Base-by-base conservation (phyloP, 495 filamentous ascomycete species). In the Platismatia glauca region DNA sequence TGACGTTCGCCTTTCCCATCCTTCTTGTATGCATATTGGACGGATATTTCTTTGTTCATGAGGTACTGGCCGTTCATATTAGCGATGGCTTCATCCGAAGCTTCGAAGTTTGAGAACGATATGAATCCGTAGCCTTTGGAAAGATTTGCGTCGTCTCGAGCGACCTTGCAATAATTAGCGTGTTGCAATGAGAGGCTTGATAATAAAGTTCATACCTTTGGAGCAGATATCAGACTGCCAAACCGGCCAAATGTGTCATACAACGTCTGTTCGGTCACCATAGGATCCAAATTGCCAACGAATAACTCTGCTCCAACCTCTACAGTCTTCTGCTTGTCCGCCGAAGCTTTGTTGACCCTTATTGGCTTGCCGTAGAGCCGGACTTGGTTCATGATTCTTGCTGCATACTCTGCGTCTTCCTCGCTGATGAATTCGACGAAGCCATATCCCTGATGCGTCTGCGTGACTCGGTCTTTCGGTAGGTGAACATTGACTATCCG, bases 1-100 rank as follows among this genome's bases (percentile, higher is more conserved):
- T 98, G 94, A 34, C 95, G 82, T 76, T 97, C 94, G 64, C 93
- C 92, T 75, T 96, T 96, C 50, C 95, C 94, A 70, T 98, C 95
- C 74, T 97, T 97, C 81, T 98, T 98, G 80, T 96, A 98, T 46
- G 94, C 94, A 74, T 98, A 98, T 72, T 98, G 93, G 48, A 97
- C 95, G 3, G 86, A 89, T 67, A 96, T 85, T 69, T 94, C 86
- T 75, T 96, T 96, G 77, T 96, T 96, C 84, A 95, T 94, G 57
- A 98, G 82, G 74, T 91, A 96, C 74, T 97, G 93, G 59, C 91
- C 90, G 72, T 97, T 89, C 92, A 98, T 96, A 69, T 90, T 90
- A 58, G 84, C 78, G 60, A 95, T 88, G 35, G 94, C 95, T 62
- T 89, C 88, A 68, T 98, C 94, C 27, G 90, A 93, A 63, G 91